Evolutionary conservation across 495 filamentous ascomycete species (phyloP).

Genomic region (Massariosphaeria phaeospora): DNA sequence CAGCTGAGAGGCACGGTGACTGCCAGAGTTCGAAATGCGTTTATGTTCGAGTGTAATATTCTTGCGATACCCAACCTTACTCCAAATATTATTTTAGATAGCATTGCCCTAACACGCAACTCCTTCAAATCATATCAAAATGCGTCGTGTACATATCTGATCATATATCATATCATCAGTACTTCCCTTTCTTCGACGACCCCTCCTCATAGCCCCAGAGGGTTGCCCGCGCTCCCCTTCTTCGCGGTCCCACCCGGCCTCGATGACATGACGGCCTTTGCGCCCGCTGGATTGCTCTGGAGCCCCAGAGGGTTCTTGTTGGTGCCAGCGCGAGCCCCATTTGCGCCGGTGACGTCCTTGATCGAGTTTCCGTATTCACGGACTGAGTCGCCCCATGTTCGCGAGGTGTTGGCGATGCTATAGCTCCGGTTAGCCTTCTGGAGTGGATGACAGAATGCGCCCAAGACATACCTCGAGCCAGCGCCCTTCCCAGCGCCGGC

Average conservation of each 20-base stretch:
- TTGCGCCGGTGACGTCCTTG: slow-evolving; percentile 44
- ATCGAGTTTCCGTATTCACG: slow-evolving; percentile 48
- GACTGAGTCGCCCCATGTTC: slow-evolving; percentile 43
- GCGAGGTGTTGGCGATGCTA: slow-evolving; percentile 40
- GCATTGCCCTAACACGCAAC: not conserved
- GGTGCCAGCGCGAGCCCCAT: slow-evolving; percentile 39
- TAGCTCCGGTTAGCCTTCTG: not conserved
- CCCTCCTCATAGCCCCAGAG: slow-evolving; percentile 31
- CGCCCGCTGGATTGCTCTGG: slow-evolving; percentile 22
- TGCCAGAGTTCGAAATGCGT: too few species aligned
- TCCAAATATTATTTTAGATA: not conserved
- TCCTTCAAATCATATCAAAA: not conserved
- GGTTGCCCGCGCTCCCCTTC: slow-evolving; percentile 33
- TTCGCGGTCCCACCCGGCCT: slow-evolving; percentile 15
- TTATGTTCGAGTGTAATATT: not conserved
- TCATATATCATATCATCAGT: too few species aligned
- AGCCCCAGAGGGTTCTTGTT: slow-evolving; percentile 45
- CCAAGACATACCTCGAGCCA: slow-evolving; percentile 32
- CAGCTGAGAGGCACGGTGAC: too few species aligned
- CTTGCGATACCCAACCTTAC: not conserved
- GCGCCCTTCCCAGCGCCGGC: slow-evolving; percentile 42
- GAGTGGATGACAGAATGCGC: not conserved
- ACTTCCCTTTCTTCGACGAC: not conserved
- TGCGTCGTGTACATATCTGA: too few species aligned
- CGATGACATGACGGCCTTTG: slow-evolving; percentile 19